Evolutionary conservation across 495 filamentous ascomycete genomes (phyloP).

Genomic region (Choiromyces venosus): DNA sequence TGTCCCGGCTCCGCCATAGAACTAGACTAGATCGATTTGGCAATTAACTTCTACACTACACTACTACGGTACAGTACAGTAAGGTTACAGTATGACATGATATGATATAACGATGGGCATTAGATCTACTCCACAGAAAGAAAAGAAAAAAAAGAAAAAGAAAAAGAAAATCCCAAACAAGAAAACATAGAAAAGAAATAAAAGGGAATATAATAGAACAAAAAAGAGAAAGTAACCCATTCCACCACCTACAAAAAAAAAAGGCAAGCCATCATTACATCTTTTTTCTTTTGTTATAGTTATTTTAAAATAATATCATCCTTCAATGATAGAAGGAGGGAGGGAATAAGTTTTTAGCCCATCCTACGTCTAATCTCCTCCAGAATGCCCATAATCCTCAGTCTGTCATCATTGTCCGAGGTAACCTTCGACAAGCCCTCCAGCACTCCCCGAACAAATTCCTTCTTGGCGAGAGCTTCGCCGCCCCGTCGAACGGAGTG

Average conservation of each 20-base stretch:
- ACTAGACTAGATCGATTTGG: no score
- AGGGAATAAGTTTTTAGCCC: constrained; percentile 9
- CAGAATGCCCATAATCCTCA: constrained; percentile 25
- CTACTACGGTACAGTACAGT: background rate
- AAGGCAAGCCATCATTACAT: background rate
- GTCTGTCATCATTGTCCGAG: constrained; percentile 22
- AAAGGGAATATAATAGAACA: background rate
- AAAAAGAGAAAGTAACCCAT: background rate
- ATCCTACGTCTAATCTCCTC: constrained; percentile 35
- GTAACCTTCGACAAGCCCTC: constrained; percentile 20
- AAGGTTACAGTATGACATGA: background rate
- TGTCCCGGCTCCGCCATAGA: background rate
- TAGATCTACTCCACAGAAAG: background rate
- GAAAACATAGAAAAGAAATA: background rate
- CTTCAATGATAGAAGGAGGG: background rate
- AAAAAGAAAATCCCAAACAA: no score
- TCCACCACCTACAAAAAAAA: background rate
- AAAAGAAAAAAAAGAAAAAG: background rate
- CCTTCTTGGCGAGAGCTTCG: constrained; percentile 33
- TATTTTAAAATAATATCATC: background rate
- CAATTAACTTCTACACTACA: background rate
- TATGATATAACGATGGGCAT: background rate
- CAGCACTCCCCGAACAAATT: constrained; percentile 42
- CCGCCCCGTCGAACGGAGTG: constrained; percentile 54
- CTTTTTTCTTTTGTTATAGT: background rate